phyloP scores from a whole-genome alignment of 768 basidiomycete species.

The Collybia mongolica region DNA sequence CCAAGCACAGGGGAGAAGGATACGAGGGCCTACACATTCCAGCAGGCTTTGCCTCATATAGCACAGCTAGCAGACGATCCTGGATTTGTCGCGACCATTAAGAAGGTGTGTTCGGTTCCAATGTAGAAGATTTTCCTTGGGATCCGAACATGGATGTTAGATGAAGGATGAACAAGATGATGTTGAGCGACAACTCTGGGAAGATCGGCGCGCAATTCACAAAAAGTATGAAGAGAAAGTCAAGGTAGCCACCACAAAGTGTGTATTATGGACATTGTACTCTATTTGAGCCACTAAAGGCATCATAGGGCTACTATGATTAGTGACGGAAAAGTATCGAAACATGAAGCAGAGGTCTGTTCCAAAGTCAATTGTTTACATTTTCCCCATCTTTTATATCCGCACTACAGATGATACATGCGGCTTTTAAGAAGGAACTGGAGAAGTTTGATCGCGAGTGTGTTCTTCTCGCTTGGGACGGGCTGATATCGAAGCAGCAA shows the following conservation, averaged over 20 bases:
- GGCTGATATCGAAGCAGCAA: conserved; percentile 72
- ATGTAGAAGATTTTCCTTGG: too few species aligned
- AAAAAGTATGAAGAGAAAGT: conserved; percentile 71
- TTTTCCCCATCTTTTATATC: conserved; percentile 4
- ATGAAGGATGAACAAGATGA: conserved; percentile 70
- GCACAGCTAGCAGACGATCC: conserved; percentile 57
- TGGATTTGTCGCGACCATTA: conserved; percentile 45
- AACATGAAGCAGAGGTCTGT: conserved; percentile 64
- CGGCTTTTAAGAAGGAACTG: conserved; percentile 64
- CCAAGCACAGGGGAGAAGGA: conserved; percentile 24
- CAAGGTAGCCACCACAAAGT: conserved; percentile 68
- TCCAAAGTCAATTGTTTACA: background rate
- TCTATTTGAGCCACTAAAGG: too few species aligned
- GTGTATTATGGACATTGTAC: conserved; percentile 18
- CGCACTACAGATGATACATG: conserved; percentile 57
- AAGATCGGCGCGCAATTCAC: conserved; percentile 61
- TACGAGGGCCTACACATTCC: conserved; percentile 54
- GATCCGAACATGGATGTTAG: conserved; percentile 30
- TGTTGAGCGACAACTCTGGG: conserved; percentile 68
- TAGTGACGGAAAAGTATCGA: conserved; percentile 55
- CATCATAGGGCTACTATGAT: conserved; percentile 61
- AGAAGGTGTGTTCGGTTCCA: conserved; percentile 39
- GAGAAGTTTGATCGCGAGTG: conserved; percentile 68
- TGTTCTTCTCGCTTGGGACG: conserved; percentile 74
- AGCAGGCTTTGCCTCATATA: conserved; percentile 68